phyloP scores from a whole-genome alignment of 108 stramenopile genomes.

The Chaetoceros tenuissimus region DNA sequence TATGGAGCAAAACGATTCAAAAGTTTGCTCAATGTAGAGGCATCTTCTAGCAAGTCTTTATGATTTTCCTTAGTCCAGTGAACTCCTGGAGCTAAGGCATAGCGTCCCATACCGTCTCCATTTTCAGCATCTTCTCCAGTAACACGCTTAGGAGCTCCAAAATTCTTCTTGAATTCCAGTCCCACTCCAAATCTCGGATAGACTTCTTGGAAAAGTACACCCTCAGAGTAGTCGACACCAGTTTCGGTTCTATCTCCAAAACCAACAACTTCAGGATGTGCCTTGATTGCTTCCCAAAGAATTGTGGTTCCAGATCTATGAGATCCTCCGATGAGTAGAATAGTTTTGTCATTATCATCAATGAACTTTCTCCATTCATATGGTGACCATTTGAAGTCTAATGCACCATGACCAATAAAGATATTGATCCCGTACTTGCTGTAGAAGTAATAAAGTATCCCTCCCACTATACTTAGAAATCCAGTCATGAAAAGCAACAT shows the following conservation, averaged over 20 bases:
- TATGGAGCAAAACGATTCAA: slow-evolving; percentile 11
- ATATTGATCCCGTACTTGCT: slow-evolving; percentile 7
- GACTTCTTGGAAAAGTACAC: slow-evolving; percentile 18
- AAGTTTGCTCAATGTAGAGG: slow-evolving; percentile 5
- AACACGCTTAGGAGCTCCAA: slow-evolving; percentile 2
- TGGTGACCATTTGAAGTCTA: slow-evolving; percentile 7
- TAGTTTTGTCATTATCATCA: slow-evolving; percentile 6
- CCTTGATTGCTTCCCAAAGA: slow-evolving; percentile 12
- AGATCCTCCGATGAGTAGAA: slow-evolving; percentile 10
- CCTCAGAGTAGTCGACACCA: slow-evolving; percentile 11
- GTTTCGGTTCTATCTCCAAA: slow-evolving; percentile 9
- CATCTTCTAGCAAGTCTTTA: slow-evolving; percentile 2
- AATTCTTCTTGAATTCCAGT: slow-evolving; percentile 2
- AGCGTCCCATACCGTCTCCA: slow-evolving; percentile 8
- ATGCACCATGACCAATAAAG: slow-evolving; percentile 3
- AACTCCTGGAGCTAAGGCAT: slow-evolving; percentile 10
- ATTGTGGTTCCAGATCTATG: slow-evolving; percentile 11
- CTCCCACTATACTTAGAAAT: slow-evolving; percentile 3
- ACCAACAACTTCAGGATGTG: slow-evolving; percentile 9
- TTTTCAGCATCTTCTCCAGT: background rate
- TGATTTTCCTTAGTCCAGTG: slow-evolving; percentile 15
- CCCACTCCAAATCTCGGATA: slow-evolving; percentile 15
- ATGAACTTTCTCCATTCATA: slow-evolving; percentile 11
- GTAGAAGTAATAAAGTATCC: slow-evolving; percentile 5
- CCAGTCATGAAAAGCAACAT: background rate